Percentiles rank a stretch among this genome's conserved stretches.
phyloP scores from a whole-genome alignment of 106 monocot genomes.

The Chionographis japonica region DNA sequence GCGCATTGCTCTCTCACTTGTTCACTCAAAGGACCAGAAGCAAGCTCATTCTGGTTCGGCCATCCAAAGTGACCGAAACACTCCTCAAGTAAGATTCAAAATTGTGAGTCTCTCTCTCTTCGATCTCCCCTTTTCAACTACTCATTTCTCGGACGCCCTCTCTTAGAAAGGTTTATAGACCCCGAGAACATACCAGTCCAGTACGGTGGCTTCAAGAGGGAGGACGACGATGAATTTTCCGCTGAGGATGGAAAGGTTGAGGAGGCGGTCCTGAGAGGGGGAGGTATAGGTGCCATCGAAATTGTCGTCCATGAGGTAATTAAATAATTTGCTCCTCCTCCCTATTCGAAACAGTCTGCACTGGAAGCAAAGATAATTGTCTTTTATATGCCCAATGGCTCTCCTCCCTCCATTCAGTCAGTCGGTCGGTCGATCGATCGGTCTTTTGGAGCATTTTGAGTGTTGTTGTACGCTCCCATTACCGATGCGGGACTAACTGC shows the following conservation, averaged over 20 bases:
- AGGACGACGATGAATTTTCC: conserved; percentile 43
- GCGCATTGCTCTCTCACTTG: conserved; percentile 34
- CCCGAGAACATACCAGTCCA: conserved; percentile 61
- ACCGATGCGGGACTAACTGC: no score
- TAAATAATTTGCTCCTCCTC: not conserved
- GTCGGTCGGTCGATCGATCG: no score
- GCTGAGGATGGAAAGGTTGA: conserved; percentile 24
- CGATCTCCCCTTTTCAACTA: no score
- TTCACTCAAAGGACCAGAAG: conserved; percentile 32
- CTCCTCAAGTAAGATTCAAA: conserved; percentile 51
- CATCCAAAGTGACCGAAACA: conserved; percentile 54
- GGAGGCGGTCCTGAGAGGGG: conserved; percentile 28
- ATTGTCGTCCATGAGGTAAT: conserved; percentile 45
- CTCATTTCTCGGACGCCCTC: no score
- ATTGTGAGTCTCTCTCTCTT: not conserved
- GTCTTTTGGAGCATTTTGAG: not conserved
- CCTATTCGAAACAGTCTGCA: not conserved
- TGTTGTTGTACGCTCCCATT: no score
- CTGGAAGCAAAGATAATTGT: no score
- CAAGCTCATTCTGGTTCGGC: conserved; percentile 63
- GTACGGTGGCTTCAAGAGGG: conserved; percentile 70
- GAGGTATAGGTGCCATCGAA: conserved; percentile 18
- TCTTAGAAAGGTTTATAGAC: conserved; percentile 35
- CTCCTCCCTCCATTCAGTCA: no score
- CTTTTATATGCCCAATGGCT: no score